Percentiles rank a stretch among this genome's conserved stretches.
Conservation (phyloP, 1,139 yeast species). For the Petasospora rhodanensis region DNA sequence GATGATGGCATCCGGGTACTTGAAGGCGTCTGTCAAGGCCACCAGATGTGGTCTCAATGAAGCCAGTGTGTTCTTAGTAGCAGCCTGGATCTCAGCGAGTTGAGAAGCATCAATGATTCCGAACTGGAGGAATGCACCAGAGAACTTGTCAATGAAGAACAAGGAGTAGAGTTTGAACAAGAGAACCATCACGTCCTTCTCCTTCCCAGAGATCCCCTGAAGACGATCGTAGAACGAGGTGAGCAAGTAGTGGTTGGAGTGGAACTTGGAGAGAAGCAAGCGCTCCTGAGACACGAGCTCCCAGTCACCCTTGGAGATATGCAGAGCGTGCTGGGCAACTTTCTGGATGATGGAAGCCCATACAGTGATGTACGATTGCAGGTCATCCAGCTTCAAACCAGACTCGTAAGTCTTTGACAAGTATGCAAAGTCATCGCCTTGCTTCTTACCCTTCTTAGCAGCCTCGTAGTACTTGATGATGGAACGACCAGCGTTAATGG, state of each 20-base stretch:
- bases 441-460: slow-evolving; percentile 34
- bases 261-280: slow-evolving; percentile 55
- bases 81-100: slow-evolving; percentile 43
- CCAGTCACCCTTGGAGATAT: slow-evolving; percentile 34
- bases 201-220: slow-evolving; percentile 24
- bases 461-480: slow-evolving; percentile 52
- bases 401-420: slow-evolving; percentile 31
- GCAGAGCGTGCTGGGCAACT: slow-evolving; percentile 37
- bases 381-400: slow-evolving; percentile 31
- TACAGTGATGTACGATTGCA: slow-evolving; percentile 35
- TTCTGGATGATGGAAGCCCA: slow-evolving; percentile 41
- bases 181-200: slow-evolving; percentile 37
- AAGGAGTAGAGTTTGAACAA: slow-evolving; percentile 63
- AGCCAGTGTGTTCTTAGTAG: slow-evolving; percentile 41
- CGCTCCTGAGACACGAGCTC: slow-evolving; percentile 58
- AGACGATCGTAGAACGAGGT: slow-evolving; percentile 29
- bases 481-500: slow-evolving; percentile 78
- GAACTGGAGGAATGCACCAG: slow-evolving; percentile 71
- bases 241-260: slow-evolving; percentile 50
- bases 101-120: slow-evolving; percentile 47
- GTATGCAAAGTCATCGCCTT: slow-evolving; percentile 43
- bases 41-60: slow-evolving; percentile 67
- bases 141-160: slow-evolving; percentile 68
- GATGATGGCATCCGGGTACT: slow-evolving; percentile 76
- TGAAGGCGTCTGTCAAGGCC: slow-evolving; percentile 86